Conservation (phyloP, 176 grass and related monocot genomes). For the Typha latifolia region DNA sequence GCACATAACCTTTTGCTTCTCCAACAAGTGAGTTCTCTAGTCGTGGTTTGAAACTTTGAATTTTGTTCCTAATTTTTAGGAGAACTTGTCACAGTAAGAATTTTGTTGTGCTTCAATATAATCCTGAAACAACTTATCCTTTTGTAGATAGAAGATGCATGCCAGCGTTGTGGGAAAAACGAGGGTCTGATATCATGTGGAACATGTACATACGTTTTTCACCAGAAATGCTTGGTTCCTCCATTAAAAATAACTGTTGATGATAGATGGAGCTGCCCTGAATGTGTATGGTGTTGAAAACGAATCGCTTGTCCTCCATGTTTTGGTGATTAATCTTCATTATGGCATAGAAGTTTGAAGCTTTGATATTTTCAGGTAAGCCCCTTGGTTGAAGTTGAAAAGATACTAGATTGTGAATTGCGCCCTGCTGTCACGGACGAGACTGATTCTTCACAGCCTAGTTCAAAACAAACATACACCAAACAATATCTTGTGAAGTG, state of each 20-base stretch:
- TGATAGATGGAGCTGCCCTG: conserved; percentile 85
- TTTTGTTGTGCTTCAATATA: background rate
- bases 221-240: conserved; percentile 76
- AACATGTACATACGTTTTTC: conserved; percentile 89
- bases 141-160: conserved; percentile 88
- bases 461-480: conserved; percentile 33
- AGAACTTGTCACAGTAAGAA: background rate
- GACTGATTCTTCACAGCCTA: conserved; percentile 35
- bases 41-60: background rate
- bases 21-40: background rate
- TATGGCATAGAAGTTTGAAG: conserved; percentile 11
- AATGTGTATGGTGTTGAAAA: conserved; percentile 62
- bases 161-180: conserved; percentile 58
- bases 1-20: background rate
- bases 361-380: conserved; percentile 54
- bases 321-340: conserved; percentile 8
- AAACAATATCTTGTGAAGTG: conserved; percentile 94
- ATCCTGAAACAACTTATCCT: conserved; percentile 10
- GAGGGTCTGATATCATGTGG: conserved; percentile 74
- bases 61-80: background rate
- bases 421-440: conserved; percentile 27
- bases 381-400: conserved; percentile 88
- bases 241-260: conserved; percentile 43
- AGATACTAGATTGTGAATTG: conserved; percentile 80
- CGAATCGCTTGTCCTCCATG: conserved; percentile 5